Percentiles rank a stretch among this genome's conserved stretches.
These are phyloP conservation scores for Sarcomyxa edulis DNA, from an alignment of 768 basidiomycete genomes.

Conservation along the genomic window DNA sequence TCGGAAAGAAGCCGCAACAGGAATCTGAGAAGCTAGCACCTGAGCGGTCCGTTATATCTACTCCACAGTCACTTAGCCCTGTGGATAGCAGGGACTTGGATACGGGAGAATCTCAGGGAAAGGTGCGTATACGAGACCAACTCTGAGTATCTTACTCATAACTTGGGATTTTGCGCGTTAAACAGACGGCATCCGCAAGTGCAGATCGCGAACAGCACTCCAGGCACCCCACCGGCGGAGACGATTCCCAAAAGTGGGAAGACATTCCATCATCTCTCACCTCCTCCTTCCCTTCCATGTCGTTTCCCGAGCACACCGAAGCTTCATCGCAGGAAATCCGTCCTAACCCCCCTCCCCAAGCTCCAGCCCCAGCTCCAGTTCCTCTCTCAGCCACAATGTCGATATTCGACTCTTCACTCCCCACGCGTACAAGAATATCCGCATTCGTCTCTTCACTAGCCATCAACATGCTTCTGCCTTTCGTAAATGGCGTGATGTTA, in stretches of 20 bases:
- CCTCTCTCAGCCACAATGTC: constrained; percentile 55
- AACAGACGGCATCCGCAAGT: neutral
- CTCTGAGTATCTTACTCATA: neutral
- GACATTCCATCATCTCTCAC: constrained; percentile 55
- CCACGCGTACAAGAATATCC: constrained; percentile 58
- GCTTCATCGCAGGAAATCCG: constrained; percentile 38
- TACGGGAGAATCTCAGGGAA: constrained; percentile 29
- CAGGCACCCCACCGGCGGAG: constrained; percentile 15
- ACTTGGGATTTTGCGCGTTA: neutral
- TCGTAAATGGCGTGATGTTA: constrained; percentile 93
- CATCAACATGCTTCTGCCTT: constrained; percentile 82
- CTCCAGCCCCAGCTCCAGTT: constrained; percentile 16
- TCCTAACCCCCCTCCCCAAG: constrained; percentile 14
- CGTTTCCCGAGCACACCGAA: constrained; percentile 61
- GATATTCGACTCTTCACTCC: constrained; percentile 65
- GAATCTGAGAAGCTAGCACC: too few relatives aligned
- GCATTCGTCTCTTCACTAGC: constrained; percentile 71
- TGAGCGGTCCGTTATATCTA: constrained; percentile 9
- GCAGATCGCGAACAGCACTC: neutral
- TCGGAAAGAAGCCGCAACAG: constrained; percentile 21
- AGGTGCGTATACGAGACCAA: constrained; percentile 13
- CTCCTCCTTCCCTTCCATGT: constrained; percentile 76
- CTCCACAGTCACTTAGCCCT: constrained; percentile 26
- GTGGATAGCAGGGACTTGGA: constrained; percentile 35
- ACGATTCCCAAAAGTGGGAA: constrained; percentile 68